phyloP scores from a whole-genome alignment of 2,329 filamentous ascomycete genomes.

The Aplosporella prunicola region DNA sequence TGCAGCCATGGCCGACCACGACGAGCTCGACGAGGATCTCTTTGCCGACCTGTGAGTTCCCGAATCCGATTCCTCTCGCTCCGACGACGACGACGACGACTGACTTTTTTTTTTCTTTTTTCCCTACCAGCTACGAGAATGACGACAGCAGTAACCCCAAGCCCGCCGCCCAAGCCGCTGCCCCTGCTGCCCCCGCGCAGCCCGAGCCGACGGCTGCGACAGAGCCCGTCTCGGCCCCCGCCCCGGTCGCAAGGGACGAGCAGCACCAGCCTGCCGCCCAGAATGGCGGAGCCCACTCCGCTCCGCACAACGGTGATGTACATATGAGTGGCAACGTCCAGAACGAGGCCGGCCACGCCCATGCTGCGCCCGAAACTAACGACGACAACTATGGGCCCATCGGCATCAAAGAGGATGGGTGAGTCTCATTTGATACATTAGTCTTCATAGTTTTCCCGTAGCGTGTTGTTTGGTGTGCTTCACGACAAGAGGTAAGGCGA shows the following conservation, averaged over 20 bases:
- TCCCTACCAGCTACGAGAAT: constrained; percentile 24
- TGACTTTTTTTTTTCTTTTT: too few species aligned
- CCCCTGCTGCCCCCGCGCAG: constrained; percentile 11
- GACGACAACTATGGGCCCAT: constrained; percentile 43
- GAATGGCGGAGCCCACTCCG: not conserved
- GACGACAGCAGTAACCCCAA: constrained; percentile 30
- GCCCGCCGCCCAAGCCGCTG: constrained; percentile 17
- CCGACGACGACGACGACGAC: too few species aligned
- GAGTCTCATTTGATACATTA: constrained; percentile 39
- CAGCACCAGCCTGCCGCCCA: constrained; percentile 5
- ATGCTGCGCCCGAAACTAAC: constrained; percentile 21
- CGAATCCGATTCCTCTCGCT: too few species aligned
- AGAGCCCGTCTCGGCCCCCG: constrained; percentile 17
- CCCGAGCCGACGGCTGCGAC: constrained; percentile 6
- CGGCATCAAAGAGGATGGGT: constrained; percentile 86
- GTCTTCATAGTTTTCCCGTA: not conserved
- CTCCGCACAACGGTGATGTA: constrained; percentile 15
- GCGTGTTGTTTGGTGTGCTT: too few species aligned
- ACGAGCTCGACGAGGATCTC: constrained; percentile 85
- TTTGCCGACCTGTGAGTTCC: constrained; percentile 83
- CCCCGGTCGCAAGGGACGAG: constrained; percentile 13
- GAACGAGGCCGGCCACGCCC: constrained; percentile 23
- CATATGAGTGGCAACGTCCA: constrained; percentile 23
- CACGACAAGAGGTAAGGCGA: constrained; percentile 1
- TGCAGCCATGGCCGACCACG: constrained; percentile 74